phyloP scores from a whole-genome alignment of 2,329 filamentous ascomycete genomes.

The Penicillium sp. region DNA sequence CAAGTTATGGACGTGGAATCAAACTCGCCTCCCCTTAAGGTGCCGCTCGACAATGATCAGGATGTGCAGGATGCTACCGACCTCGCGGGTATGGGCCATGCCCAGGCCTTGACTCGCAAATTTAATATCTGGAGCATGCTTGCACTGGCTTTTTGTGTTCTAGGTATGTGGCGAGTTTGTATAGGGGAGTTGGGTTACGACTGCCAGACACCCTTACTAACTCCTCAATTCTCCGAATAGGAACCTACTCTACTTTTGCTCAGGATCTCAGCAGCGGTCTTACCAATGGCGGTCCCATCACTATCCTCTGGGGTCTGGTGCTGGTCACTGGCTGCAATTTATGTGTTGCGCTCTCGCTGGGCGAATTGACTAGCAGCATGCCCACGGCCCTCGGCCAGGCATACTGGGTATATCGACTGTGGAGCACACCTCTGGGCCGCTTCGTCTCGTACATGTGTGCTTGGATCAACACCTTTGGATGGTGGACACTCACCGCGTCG shows the following conservation, averaged over 20 bases:
- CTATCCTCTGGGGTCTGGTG: conserved; percentile 62
- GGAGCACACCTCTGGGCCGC: conserved; percentile 50
- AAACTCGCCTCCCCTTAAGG: conserved; percentile 36
- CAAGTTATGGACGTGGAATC: conserved; percentile 39
- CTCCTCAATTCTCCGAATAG: conserved; percentile 14
- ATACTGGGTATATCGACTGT: conserved; percentile 60
- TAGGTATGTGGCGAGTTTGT: conserved; percentile 42
- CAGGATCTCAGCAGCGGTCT: conserved; percentile 60
- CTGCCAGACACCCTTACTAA: not conserved
- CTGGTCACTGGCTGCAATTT: conserved; percentile 61
- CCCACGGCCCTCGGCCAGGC: conserved; percentile 66
- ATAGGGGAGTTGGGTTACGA: not conserved
- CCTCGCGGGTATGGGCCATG: conserved; percentile 51
- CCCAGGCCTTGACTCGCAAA: conserved; percentile 53
- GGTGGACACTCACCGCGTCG: conserved; percentile 63
- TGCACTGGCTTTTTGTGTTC: conserved; percentile 62
- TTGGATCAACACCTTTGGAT: conserved; percentile 67
- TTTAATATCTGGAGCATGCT: conserved; percentile 65
- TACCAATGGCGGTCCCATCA: conserved; percentile 60
- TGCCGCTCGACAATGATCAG: conserved; percentile 40
- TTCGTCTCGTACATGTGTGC: conserved; percentile 64
- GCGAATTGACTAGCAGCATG: conserved; percentile 64
- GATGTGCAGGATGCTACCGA: conserved; percentile 49
- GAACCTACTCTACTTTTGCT: conserved; percentile 65
- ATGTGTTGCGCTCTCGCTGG: conserved; percentile 62